A percentile compares a stretch with the other conserved stretches of the same genome.
Conservation (phyloP, 805 yeast species). For the Candida orba region DNA sequence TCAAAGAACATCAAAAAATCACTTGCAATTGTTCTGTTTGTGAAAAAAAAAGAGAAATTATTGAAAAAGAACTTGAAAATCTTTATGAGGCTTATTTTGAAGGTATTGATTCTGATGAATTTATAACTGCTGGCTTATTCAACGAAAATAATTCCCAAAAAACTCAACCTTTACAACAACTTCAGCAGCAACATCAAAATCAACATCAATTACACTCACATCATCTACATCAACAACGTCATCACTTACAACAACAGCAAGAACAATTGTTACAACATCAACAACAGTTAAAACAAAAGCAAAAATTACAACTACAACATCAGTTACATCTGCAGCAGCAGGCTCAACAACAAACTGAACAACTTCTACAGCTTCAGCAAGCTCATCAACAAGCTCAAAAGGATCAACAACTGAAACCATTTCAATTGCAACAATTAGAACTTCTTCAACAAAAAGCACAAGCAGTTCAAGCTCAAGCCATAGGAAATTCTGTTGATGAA, state of each 20-base stretch:
- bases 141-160: constrained; percentile 7
- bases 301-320: constrained; percentile 3
- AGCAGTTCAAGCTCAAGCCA: neutral
- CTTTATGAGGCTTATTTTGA: constrained; percentile 65
- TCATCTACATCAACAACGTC: neutral
- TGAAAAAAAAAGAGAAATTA: constrained; percentile 62
- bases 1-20: constrained; percentile 51
- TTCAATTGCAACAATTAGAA: neutral
- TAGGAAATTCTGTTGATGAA: neutral
- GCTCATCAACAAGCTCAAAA: neutral
- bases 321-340: neutral
- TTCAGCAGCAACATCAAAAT: neutral
- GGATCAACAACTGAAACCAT: neutral
- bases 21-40: constrained; percentile 71
- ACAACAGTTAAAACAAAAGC: constrained; percentile 2
- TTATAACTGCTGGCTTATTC: constrained; percentile 10
- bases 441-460: neutral
- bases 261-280: neutral
- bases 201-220: neutral
- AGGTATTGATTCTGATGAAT: constrained; percentile 15
- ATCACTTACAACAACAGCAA: neutral
- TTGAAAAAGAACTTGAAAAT: constrained; percentile 70
- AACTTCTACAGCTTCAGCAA: neutral
- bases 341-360: constrained; percentile 1
- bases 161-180: constrained; percentile 5